Evolutionary conservation across 805 yeast genomes (phyloP), one percentile per base, ranked within the genome.

Genomic region (Saccharomyces paradoxus): DNA sequence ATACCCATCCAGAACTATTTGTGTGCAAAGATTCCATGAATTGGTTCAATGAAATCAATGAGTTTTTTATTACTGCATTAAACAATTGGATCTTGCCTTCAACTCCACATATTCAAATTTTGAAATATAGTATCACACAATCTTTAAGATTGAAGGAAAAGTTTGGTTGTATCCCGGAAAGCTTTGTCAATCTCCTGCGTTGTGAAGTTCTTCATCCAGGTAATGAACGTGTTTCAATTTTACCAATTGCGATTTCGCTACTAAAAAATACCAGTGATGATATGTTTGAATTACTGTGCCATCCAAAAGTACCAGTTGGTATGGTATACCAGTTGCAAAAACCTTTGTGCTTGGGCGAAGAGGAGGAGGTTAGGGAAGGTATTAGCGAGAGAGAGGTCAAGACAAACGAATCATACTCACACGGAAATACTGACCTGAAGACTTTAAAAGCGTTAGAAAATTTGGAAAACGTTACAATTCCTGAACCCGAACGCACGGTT

Each of bases 221-320:
- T 4, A 67, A 65, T 41, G 84, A 83, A 51, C 77, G 79, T 46
- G 77, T 79, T 46, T 83, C 89, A 13, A 75, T 87, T 30, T 73
- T 87, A 56, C 96, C 97, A 8, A 81, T 91, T 55, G 84, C 86
- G 1, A 68, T 81, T 12, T 71, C 74, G 2, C 63, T 86, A 5
- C 65, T 86, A 56, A 64, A 67, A 44, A 75, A 75, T 3, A 68
- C 77, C 13, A 67, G 72, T 46, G 81, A 82, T 62, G 78, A 75
- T 8, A 64, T 80, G 22, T 65, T 84, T 46, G 81, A 87, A 63
- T 74, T 86, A 1, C 74, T 88, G 60, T 77, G 81, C 53, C 86
- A 86, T 62, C 96, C 96, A 46, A 76, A 94, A 62, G 80, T 89
- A 60, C 96, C 96, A 2, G 75, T 69, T 58, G 63, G 68, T 21